Evolutionary conservation across 345 rosid genomes (phyloP).

Genomic region (Populus nigra): DNA sequence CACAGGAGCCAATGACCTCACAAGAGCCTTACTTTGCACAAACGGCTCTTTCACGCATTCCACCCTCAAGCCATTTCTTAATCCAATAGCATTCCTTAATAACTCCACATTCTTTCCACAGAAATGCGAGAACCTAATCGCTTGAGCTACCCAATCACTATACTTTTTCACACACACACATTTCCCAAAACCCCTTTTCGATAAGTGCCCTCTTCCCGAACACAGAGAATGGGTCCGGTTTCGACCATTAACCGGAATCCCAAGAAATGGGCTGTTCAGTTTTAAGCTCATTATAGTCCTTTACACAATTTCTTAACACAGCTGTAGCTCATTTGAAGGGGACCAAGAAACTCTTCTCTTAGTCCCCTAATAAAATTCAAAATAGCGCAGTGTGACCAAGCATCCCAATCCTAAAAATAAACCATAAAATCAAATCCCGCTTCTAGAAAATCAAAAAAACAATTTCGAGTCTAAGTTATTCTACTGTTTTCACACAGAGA

Average conservation of each 20-base stretch:
- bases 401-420: constrained; percentile 25
- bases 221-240: constrained; percentile 17
- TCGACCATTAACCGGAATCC: constrained; percentile 40
- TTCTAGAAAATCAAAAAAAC: neutral
- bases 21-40: constrained; percentile 53
- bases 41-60: constrained; percentile 65
- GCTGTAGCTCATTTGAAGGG: constrained; percentile 47
- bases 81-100: constrained; percentile 56
- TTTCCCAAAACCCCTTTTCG: constrained; percentile 36
- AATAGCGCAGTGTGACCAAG: neutral
- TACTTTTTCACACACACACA: constrained; percentile 44
- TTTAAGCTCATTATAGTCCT: constrained; percentile 51
- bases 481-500: no score
- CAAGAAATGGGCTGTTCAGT: constrained; percentile 54
- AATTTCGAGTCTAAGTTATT: neutral
- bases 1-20: constrained; percentile 56
- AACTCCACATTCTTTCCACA: constrained; percentile 64
- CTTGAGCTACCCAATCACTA: constrained; percentile 66
- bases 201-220: constrained; percentile 27
- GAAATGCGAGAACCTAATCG: constrained; percentile 54
- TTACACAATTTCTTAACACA: neutral
- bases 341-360: constrained; percentile 57
- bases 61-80: constrained; percentile 51
- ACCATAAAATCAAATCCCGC: neutral
- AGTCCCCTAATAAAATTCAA: constrained; percentile 44